Percentiles rank a stretch among this genome's conserved stretches.
These are phyloP conservation scores for Colletotrichum horii DNA, from an alignment of 2,329 filamentous ascomycete species.

Conservation along the genomic window DNA sequence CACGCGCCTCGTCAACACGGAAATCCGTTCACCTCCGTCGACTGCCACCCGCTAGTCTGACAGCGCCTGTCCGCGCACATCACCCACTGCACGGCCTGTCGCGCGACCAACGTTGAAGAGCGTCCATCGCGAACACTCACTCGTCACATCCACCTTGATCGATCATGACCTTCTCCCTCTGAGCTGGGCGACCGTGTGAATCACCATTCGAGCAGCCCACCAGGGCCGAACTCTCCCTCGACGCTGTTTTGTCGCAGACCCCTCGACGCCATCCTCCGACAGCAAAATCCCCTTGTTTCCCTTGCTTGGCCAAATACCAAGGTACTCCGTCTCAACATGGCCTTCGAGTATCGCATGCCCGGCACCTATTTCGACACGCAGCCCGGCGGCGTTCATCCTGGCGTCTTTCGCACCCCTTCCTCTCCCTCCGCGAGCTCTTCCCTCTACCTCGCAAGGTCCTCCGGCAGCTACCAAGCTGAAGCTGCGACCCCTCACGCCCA, in stretches of 20 bases:
- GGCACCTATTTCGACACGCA: constrained; percentile 37
- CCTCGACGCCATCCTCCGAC: background rate
- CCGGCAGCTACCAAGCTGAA: constrained; percentile 43
- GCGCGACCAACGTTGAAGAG: background rate
- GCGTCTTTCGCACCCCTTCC: constrained; percentile 51
- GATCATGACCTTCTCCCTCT: constrained; percentile 11
- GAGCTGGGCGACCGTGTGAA: constrained; percentile 14
- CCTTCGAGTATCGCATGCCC: constrained; percentile 38
- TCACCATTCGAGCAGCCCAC: background rate
- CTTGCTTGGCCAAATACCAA: background rate
- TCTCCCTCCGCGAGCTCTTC: constrained; percentile 31
- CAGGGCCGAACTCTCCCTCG: background rate
- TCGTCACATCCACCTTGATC: background rate
- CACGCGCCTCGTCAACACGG: background rate
- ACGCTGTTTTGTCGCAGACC: background rate
- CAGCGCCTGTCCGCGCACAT: background rate
- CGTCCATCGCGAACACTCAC: background rate
- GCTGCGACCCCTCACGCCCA: constrained; percentile 32
- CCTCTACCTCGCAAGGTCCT: constrained; percentile 40
- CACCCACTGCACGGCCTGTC: background rate
- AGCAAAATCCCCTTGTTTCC: background rate
- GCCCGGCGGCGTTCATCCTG: constrained; percentile 43
- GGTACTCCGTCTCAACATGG: constrained; percentile 25
- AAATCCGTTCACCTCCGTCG: background rate
- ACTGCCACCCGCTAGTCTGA: background rate